Conservation (phyloP, 257 asterid genomes). For the Nicotiana sylvestris region DNA sequence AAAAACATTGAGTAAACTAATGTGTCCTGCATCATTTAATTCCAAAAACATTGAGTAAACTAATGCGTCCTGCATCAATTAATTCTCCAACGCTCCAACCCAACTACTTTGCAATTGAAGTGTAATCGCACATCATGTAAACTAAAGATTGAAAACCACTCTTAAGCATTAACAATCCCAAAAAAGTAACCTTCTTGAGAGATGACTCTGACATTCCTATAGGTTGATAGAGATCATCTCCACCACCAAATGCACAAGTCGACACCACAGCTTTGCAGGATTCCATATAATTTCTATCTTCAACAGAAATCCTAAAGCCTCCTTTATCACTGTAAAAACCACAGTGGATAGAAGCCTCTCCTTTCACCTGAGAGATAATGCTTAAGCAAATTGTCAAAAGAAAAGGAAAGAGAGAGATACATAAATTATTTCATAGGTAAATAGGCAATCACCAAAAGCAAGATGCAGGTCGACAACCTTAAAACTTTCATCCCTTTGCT, state of each 20-base stretch:
- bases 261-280: conserved; percentile 88
- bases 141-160: neutral
- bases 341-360: conserved; percentile 47
- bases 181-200: conserved; percentile 31
- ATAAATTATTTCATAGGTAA: neutral
- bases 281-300: conserved; percentile 66
- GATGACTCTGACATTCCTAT: conserved; percentile 50
- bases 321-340: conserved; percentile 83
- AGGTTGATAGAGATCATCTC: conserved; percentile 98
- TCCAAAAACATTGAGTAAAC: conserved; percentile 2
- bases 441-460: neutral
- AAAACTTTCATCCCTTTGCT: conserved; percentile 72
- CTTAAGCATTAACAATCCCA: neutral
- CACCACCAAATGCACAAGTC: conserved; percentile 99
- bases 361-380: conserved; percentile 49
- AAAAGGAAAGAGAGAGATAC: neutral
- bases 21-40: neutral
- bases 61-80: neutral
- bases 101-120: neutral
- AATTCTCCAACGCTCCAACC: neutral
- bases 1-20: conserved; percentile 2
- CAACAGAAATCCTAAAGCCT: conserved; percentile 80
- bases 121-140: neutral
- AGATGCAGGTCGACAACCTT: conserved; percentile 38
- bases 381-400: neutral